These are phyloP conservation scores for Agastache rugosa DNA, from an alignment of 257 asterid species.

Conservation along the genomic window DNA sequence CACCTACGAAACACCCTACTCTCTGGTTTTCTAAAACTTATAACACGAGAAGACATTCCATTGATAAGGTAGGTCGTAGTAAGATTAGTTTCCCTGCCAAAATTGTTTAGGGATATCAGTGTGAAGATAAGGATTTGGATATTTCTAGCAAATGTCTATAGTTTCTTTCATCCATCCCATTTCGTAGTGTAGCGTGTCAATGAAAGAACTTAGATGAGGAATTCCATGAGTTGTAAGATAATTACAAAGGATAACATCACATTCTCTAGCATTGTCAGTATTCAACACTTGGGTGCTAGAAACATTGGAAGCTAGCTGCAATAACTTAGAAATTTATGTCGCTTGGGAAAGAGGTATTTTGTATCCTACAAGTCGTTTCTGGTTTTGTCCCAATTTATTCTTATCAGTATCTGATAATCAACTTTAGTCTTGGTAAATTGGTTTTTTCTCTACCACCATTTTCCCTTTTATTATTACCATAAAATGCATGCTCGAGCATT, in stretches of 20 bases:
- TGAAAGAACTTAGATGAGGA: not conserved
- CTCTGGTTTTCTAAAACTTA: too few species aligned
- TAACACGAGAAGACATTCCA: not conserved
- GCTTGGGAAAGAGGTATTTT: too few species aligned
- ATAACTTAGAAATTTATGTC: too few species aligned
- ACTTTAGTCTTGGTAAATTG: not conserved
- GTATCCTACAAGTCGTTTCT: too few species aligned
- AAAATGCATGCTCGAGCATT: slow-evolving; percentile 8
- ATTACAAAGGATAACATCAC: not conserved
- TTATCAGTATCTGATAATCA: too few species aligned
- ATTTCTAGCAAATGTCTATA: too few species aligned
- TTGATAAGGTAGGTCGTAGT: too few species aligned
- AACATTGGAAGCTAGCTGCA: not conserved
- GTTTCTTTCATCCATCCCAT: not conserved
- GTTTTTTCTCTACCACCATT: not conserved
- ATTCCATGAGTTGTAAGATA: not conserved
- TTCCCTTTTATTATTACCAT: not conserved
- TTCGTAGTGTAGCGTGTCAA: not conserved
- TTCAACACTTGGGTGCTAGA: not conserved
- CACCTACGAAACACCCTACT: not conserved
- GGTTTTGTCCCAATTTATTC: too few species aligned
- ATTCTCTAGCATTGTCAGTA: not conserved
- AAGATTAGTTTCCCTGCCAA: too few species aligned
- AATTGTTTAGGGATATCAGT: not conserved
- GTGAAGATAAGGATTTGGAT: not conserved